Percentiles rank a stretch among this genome's conserved stretches.
Conservation (phyloP, 208 protist genomes). For the Leishmania braziliensis region DNA sequence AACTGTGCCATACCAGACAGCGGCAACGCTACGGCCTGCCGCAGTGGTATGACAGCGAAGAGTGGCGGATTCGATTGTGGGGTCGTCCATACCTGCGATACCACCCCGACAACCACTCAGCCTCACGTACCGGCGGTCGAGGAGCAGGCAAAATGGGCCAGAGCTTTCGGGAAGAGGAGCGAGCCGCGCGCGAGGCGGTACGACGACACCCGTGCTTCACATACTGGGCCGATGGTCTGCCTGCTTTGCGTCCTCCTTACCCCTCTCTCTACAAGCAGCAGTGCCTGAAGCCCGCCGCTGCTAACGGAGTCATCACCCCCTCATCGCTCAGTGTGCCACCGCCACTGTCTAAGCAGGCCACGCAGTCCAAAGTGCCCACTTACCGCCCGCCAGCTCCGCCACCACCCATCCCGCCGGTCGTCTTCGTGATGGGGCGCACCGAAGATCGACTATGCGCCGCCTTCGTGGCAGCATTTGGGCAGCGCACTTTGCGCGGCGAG, state of each 20-base stretch:
- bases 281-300: neutral
- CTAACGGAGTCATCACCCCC: neutral
- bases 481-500: conserved; percentile 71
- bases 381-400: conserved; percentile 22
- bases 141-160: neutral
- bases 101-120: neutral
- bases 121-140: neutral
- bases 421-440: conserved; percentile 36
- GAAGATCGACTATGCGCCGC: conserved; percentile 73
- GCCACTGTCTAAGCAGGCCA: neutral
- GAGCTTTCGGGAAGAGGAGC: neutral
- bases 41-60: conserved; percentile 44
- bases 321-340: neutral
- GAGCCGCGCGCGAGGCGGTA: conserved; percentile 7
- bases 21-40: conserved; percentile 20
- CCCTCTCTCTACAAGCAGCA: conserved; percentile 8
- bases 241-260: conserved; percentile 3
- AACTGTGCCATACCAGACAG: conserved; percentile 19
- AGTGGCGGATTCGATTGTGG: conserved; percentile 21
- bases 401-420: conserved; percentile 10
- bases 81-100: conserved; percentile 17
- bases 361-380: conserved; percentile 3
- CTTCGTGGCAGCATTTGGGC: conserved; percentile 71
- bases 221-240: conserved; percentile 15
- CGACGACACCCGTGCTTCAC: conserved; percentile 27